Evolutionary conservation across 768 basidiomycete species (phyloP), one percentile per base, ranked within the genome.

Genomic region (Leccinum rimulosum): DNA sequence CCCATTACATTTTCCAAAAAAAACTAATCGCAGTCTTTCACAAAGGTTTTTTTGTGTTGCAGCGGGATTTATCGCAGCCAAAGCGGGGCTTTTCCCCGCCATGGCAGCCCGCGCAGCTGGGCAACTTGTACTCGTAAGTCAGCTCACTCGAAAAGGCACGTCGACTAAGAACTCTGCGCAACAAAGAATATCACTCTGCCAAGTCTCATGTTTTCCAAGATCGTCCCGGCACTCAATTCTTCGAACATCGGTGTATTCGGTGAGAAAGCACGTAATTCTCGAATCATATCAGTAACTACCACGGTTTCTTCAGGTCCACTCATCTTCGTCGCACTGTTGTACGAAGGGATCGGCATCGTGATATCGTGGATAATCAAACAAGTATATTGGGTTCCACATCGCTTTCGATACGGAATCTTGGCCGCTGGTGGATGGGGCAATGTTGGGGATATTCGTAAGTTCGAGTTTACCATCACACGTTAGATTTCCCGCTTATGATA

Each of bases 131-230:
- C 71, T 91, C n/a, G 83, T 83, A 57, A 55, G 68, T 50, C 3
- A 28, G 0, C 15, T 27, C 9, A 15, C 36, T 31, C 14, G 3
- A 30, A 25, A 45, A 40, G 27, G 35, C 27, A 9, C 51, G 25
- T 43, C 43, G 27, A 49, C 50, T 6, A 31, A 33, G 14, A 27
- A 10, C 8, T 11, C 58, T 58, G 31, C 52, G 49, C 28, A 54
- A 19, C 19, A 43, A 52, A 76, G 75, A 88, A 87, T 62, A 77
- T 90, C 56, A 76, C 83, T 2, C 64, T 86, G 9, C 88, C 88
- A 10, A 80, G 80, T 63, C 77, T 89, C 14, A 71, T 89, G 76
- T 89, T 91, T 70, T 87, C 86, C 7, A 87, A 83, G 61, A 88
- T 91, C 52, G 79, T 91, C 0, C 85, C 87, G 0, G 81, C 86